A percentile compares a stretch with the other conserved stretches of the same genome.
These are phyloP conservation scores for Aspergillus cejpii DNA, from an alignment of 2,329 filamentous ascomycete species.

Conservation along the genomic window DNA sequence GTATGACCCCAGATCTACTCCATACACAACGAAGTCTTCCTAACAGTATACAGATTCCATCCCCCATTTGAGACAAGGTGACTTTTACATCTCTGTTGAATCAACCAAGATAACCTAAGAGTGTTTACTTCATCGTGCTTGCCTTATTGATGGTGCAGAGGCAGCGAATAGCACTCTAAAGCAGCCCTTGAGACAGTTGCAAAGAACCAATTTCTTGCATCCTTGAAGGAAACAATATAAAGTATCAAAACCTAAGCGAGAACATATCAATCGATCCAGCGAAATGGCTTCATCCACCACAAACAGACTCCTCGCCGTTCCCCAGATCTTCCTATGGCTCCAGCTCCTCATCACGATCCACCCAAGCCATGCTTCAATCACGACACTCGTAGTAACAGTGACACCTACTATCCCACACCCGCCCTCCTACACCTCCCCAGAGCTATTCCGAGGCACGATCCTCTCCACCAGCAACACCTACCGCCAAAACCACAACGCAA, in stretches of 20 bases:
- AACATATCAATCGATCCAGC: neutral
- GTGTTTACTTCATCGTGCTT: no score
- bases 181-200: no score
- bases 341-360: neutral
- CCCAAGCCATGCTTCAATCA: constrained; percentile 13
- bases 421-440: constrained; percentile 40
- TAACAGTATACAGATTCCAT: neutral
- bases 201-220: neutral
- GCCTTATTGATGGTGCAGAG: neutral
- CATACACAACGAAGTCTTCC: neutral
- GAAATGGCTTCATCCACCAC: neutral
- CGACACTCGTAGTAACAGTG: constrained; percentile 21
- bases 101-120: no score
- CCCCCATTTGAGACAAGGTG: no score
- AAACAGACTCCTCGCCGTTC: neutral
- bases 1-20: neutral
- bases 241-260: no score
- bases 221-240: no score
- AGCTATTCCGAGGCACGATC: constrained; percentile 46
- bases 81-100: no score
- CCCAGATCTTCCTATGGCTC: neutral
- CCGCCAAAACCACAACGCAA: constrained; percentile 57
- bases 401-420: constrained; percentile 25
- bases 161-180: no score
- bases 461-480: constrained; percentile 62